phyloP scores from a whole-genome alignment of 2,329 filamentous ascomycete species.

The Phialophora verrucosa region DNA sequence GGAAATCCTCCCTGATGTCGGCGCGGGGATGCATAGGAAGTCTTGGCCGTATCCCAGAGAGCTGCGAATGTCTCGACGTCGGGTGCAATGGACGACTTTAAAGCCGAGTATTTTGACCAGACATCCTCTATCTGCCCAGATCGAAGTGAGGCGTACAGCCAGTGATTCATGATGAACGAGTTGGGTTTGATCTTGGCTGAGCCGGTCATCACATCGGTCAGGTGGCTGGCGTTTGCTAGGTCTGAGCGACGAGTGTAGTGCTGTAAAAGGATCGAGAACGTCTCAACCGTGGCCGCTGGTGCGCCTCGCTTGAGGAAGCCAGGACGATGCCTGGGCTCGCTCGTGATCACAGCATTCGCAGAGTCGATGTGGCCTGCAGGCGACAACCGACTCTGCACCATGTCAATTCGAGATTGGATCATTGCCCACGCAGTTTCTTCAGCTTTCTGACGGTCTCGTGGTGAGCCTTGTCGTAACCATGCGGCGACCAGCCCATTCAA shows the following conservation, averaged over 20 bases:
- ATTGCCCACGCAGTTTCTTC: conserved; percentile 76
- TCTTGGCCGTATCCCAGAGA: conserved; percentile 64
- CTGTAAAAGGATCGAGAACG: conserved; percentile 75
- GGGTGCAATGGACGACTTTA: conserved; percentile 61
- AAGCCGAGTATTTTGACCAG: conserved; percentile 60
- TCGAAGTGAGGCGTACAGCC: conserved; percentile 70
- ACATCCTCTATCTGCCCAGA: conserved; percentile 63
- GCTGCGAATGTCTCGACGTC: conserved; percentile 72
- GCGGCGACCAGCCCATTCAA: conserved; percentile 82
- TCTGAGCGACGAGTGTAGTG: conserved; percentile 70
- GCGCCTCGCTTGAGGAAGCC: conserved; percentile 50
- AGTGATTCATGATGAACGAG: conserved; percentile 78
- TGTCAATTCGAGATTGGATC: conserved; percentile 70
- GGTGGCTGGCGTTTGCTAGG: conserved; percentile 61
- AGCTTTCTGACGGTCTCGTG: conserved; percentile 63
- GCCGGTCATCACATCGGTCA: conserved; percentile 66
- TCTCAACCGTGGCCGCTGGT: conserved; percentile 73
- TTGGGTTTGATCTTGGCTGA: conserved; percentile 70
- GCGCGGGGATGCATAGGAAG: conserved; percentile 55
- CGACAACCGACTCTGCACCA: conserved; percentile 55
- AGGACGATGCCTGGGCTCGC: conserved; percentile 38
- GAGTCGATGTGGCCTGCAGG: background rate
- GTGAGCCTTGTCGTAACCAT: conserved; percentile 70
- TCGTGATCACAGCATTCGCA: conserved; percentile 6
- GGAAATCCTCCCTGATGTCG: conserved; percentile 56